Conservation (phyloP, 352 stramenopile genomes). For the Thraustotheca clavata region DNA sequence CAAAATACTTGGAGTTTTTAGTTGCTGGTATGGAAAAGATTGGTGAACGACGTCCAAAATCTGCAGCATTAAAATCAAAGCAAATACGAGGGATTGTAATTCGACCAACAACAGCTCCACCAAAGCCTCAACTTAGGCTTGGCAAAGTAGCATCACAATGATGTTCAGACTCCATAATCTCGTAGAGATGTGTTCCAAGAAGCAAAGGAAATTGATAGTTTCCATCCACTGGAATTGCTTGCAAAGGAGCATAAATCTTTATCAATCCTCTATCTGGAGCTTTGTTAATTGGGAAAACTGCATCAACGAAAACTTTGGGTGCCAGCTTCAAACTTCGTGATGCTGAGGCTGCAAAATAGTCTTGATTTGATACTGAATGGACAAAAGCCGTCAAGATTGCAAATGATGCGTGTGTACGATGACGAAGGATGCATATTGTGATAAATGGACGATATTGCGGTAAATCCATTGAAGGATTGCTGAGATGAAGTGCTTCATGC, state of each 20-base stretch:
- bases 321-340: neutral
- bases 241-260: slow-evolving; percentile 7
- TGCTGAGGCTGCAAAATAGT: neutral
- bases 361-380: slow-evolving; percentile 8
- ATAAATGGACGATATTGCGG: slow-evolving; percentile 13
- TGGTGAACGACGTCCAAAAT: neutral
- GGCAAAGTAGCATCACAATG: slow-evolving; percentile 10
- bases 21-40: slow-evolving; percentile 10
- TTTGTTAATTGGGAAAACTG: neutral
- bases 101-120: slow-evolving; percentile 6
- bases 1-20: neutral
- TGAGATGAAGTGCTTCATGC: neutral
- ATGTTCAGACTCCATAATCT: neutral
- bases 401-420: slow-evolving; percentile 1
- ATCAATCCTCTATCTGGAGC: neutral
- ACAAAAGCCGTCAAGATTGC: slow-evolving; percentile 10
- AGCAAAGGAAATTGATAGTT: slow-evolving; percentile 17
- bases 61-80: neutral
- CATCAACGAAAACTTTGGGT: slow-evolving; percentile 2
- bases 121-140: slow-evolving; percentile 7
- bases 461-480: slow-evolving; percentile 4
- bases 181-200: slow-evolving; percentile 9
- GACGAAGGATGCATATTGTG: slow-evolving; percentile 11
- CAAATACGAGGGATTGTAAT: neutral
- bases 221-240: slow-evolving; percentile 4